A percentile compares a stretch with the other conserved stretches of the same genome.
phyloP scores from a whole-genome alignment of 2,329 filamentous ascomycete genomes.

The Magnaporthales sp. region DNA sequence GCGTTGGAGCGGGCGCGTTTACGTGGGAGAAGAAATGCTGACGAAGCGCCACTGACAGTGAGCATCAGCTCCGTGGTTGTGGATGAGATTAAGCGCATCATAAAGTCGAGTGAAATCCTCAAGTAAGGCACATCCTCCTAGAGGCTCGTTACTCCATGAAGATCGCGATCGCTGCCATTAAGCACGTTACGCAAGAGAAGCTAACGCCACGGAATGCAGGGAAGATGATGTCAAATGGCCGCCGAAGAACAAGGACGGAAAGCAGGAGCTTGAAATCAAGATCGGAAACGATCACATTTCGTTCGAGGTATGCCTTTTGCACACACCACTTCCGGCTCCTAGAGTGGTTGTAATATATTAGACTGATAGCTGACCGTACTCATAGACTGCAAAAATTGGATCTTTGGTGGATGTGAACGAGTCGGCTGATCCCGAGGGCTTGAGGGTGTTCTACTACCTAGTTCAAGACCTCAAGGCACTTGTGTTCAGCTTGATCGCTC shows the following conservation, averaged over 20 bases:
- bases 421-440: slow-evolving; percentile 88
- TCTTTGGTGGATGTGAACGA: slow-evolving; percentile 95
- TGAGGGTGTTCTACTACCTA: slow-evolving; percentile 97
- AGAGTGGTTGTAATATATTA: background rate
- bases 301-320: slow-evolving; percentile 63
- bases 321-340: background rate
- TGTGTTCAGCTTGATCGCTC: slow-evolving; percentile 89
- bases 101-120: slow-evolving; percentile 94
- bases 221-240: slow-evolving; percentile 99
- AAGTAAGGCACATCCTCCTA: slow-evolving; percentile 52
- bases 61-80: slow-evolving; percentile 88
- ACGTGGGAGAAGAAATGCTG: slow-evolving; percentile 3
- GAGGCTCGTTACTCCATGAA: background rate
- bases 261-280: slow-evolving; percentile 92
- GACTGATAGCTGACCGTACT: background rate
- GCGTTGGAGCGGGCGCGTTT: background rate
- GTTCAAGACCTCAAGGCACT: slow-evolving; percentile 95
- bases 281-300: slow-evolving; percentile 94
- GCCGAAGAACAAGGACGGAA: slow-evolving; percentile 97
- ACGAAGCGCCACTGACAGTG: slow-evolving; percentile 48
- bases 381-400: slow-evolving; percentile 92
- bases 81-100: slow-evolving; percentile 92
- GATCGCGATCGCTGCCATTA: background rate
- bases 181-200: background rate
- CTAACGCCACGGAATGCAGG: slow-evolving; percentile 36